Base-by-base conservation (phyloP, 495 filamentous ascomycete species). In the Jackrogersella minutella region DNA sequence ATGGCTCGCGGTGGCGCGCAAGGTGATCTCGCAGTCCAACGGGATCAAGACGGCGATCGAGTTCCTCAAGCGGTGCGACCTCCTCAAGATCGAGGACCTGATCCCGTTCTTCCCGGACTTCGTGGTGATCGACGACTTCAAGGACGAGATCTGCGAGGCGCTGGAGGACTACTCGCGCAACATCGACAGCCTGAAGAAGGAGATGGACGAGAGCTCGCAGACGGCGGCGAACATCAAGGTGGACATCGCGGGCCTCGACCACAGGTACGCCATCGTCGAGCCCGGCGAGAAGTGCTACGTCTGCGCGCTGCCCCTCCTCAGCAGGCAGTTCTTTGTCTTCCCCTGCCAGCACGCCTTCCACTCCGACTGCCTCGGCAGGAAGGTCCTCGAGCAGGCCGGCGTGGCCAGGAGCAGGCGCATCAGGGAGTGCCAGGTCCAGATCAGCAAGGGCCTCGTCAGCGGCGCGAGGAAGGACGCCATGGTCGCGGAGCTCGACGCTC, bases 41-140 rank as follows among this genome's bases (percentile, higher is more conserved):
- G 91, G 92, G 34, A 97, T 97, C 82, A 97, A 97, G 77, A 88
- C 91, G 40, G 95, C 95, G 16, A 95, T 99, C 47, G 93, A 96
- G 59, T 97, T 99, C 74, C 83, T 99, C 11, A 89, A 90, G 66
- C 90, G 91, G 11, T 97, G 94, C 76, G 92, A 96, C 60, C 81
- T 98, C 2, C 86, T 99, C 14, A 88, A 89, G 62, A 99, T 99
- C 68, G 95, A 99, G 73, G 96, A 99, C 70, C 79, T 99, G 17
- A 97, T 99, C 37, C 95, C 96, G 0, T 97, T 97, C 80, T 99
- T 99, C 80, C 96, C 95, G 0, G 95, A 99, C 73, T 99, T 99
- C 66, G 92, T 97, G n/a, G 90, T 97, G 46, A 97, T 99, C 56
- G 95, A 99, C 71, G 93, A 97, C 77, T 98, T 99, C 82, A 97